Base-by-base conservation (phyloP, 2,329 filamentous ascomycete species). In the Trichophyton verrucosum region DNA sequence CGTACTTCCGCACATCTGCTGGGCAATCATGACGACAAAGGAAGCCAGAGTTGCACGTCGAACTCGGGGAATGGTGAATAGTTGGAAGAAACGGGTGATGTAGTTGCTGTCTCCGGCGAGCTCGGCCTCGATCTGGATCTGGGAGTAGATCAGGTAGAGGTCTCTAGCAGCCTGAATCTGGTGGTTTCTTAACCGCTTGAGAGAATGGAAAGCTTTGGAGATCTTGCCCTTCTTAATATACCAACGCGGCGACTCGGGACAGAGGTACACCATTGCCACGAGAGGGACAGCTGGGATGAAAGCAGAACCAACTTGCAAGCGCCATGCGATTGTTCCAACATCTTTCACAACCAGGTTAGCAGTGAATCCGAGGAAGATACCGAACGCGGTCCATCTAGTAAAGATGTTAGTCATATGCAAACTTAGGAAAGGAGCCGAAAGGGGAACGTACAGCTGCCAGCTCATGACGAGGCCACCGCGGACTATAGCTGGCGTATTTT, bases 21-120 rank as follows among this genome's bases (percentile, higher is more conserved):
- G 86, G 0, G 84, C 84, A 67, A 88, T 84, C 89, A 95, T 95
- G 65, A 92, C 88, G 1, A 84, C 83, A 65, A 85, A 88, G 0
- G 88, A 87, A 4, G 89, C 89, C 33, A 88, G 78, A 2, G 85
- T 91, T 2, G 90, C 90, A 46, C 77, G 76, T 44, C 77, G 74
- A 60, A 78, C 72, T 17, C 77, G 75, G 4, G 77, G 77, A 58
- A 79, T 75, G 11, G 77, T 78, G 64, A 79, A 79, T 0, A 82
- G 70, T 62, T 79, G 74, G 49, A 76, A 59, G 65, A 89, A 84
- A 15, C 86, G 82, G 22, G 76, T 81, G 57, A 83, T 38, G 67
- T 87, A 86, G 71, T 80, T 85, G 66, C 75, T 81, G 4, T 78
- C 61, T 15, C 72, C 74, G 15, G 72, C 66, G 61, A 76, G 69